A percentile compares a stretch with the other conserved stretches of the same genome.
Evolutionary conservation across 495 filamentous ascomycete species (phyloP).

Genomic region (Lophiotrema nucula): DNA sequence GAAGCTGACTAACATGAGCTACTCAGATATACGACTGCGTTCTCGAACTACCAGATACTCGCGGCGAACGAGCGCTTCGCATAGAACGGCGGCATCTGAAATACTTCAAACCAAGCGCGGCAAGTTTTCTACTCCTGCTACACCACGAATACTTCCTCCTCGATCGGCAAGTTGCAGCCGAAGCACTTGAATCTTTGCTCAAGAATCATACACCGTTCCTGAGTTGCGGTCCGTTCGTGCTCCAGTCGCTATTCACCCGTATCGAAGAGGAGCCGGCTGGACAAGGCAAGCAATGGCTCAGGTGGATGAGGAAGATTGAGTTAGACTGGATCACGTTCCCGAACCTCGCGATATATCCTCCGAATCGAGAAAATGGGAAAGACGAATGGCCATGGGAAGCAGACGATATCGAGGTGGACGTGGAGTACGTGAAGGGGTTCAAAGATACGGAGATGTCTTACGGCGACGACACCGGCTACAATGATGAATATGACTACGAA

Average conservation of each 20-base stretch:
- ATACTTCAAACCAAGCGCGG: conserved; percentile 19
- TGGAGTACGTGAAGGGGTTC: neutral
- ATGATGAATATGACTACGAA: conserved; percentile 25
- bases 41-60: conserved; percentile 15
- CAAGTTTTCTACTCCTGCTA: conserved; percentile 23
- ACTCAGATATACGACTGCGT: conserved; percentile 26
- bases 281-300: conserved; percentile 16
- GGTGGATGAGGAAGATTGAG: conserved; percentile 15
- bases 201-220: conserved; percentile 28
- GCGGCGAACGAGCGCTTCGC: conserved; percentile 12
- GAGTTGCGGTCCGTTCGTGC: conserved; percentile 27
- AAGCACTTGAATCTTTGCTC: conserved; percentile 29
- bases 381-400: conserved; percentile 11
- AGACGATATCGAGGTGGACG: conserved; percentile 1
- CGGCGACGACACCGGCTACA: neutral
- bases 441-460: neutral
- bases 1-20: no score
- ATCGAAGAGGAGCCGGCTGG: conserved; percentile 6
- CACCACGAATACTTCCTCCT: conserved; percentile 26
- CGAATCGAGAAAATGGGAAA: neutral
- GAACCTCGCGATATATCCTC: conserved; percentile 19
- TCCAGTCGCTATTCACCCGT: conserved; percentile 10
- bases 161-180: conserved; percentile 20
- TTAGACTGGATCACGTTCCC: conserved; percentile 32
- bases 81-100: conserved; percentile 29